Conservation (phyloP, 2,329 filamentous ascomycete species). For the Aaosphaeria pasadenensis region DNA sequence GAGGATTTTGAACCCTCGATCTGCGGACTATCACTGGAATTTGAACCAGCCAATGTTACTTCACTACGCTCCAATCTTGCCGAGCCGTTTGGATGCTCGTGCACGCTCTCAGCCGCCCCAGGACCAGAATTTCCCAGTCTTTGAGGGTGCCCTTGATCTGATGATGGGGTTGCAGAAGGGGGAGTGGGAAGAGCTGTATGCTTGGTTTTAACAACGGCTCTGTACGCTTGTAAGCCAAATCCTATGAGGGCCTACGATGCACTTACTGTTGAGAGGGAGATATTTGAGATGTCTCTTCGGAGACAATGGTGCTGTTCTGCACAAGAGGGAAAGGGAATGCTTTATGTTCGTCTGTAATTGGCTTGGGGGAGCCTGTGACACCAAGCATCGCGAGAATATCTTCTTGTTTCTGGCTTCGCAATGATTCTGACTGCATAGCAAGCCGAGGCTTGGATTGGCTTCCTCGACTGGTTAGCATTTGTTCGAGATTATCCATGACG, state of each 20-base stretch:
- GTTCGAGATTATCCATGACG: conserved; percentile 40
- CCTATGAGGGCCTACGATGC: neutral
- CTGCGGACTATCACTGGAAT: conserved; percentile 14
- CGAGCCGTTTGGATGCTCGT: conserved; percentile 21
- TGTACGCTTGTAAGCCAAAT: neutral
- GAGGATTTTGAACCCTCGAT: neutral
- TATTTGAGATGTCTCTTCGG: conserved; percentile 8
- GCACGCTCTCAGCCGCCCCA: conserved; percentile 9
- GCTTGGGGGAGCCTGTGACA: conserved; percentile 37
- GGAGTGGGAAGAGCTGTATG: neutral
- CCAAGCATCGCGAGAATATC: conserved; percentile 35
- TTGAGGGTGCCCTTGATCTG: conserved; percentile 3
- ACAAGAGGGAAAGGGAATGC: conserved; percentile 7
- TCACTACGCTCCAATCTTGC: conserved; percentile 33
- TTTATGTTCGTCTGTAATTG: conserved; percentile 21
- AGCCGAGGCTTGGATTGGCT: neutral
- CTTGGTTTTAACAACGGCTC: too few relatives aligned
- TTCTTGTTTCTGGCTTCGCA: conserved; percentile 27
- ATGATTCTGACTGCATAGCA: neutral
- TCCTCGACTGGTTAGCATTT: conserved; percentile 22
- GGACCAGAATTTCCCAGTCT: conserved; percentile 27
- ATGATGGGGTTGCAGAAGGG: neutral
- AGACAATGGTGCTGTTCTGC: neutral
- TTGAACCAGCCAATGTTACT: conserved; percentile 31
- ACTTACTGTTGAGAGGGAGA: conserved; percentile 18